Conservation (phyloP, 768 basidiomycete species). For the Auricularia heimuer region DNA sequence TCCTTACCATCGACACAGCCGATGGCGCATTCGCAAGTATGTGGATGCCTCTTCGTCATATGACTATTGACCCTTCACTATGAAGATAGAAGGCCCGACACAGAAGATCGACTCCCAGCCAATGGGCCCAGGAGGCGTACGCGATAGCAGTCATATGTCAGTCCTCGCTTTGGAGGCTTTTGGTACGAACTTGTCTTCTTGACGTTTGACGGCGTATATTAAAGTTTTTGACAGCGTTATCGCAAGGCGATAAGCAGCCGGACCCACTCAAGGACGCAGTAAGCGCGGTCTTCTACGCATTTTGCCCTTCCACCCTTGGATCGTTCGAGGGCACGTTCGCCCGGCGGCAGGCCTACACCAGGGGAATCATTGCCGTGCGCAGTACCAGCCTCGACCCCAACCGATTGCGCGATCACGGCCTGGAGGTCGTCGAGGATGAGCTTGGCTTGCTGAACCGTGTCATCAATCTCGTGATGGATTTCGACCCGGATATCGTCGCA, state of each 20-base stretch:
- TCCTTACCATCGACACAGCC: background rate
- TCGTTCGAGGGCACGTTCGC: slow-evolving; percentile 27
- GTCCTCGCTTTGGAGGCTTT: slow-evolving; percentile 78
- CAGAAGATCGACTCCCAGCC: slow-evolving; percentile 62
- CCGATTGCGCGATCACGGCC: slow-evolving; percentile 31
- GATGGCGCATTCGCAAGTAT: slow-evolving; percentile 4
- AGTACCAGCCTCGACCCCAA: slow-evolving; percentile 28
- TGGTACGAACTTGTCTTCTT: slow-evolving; percentile 38
- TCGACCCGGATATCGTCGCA: slow-evolving; percentile 85
- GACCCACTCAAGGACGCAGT: slow-evolving; percentile 60
- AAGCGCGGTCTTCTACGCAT: slow-evolving; percentile 60
- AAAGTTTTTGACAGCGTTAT: slow-evolving; percentile 38
- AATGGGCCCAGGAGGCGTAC: slow-evolving; percentile 36
- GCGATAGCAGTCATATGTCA: slow-evolving; percentile 67
- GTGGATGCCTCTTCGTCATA: slow-evolving; percentile 6
- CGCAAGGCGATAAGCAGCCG: slow-evolving; percentile 48
- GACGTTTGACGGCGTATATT: background rate
- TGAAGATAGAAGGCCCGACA: slow-evolving; percentile 63
- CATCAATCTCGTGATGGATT: slow-evolving; percentile 58
- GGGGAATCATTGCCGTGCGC: slow-evolving; percentile 47
- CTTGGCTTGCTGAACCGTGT: slow-evolving; percentile 70
- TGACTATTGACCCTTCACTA: slow-evolving; percentile 4
- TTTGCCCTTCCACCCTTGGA: slow-evolving; percentile 38
- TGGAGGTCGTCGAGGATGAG: slow-evolving; percentile 57
- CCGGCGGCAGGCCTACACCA: slow-evolving; percentile 23